Conservation (phyloP, 2,329 filamentous ascomycete species). For the Ophiosphaerella narmari region DNA sequence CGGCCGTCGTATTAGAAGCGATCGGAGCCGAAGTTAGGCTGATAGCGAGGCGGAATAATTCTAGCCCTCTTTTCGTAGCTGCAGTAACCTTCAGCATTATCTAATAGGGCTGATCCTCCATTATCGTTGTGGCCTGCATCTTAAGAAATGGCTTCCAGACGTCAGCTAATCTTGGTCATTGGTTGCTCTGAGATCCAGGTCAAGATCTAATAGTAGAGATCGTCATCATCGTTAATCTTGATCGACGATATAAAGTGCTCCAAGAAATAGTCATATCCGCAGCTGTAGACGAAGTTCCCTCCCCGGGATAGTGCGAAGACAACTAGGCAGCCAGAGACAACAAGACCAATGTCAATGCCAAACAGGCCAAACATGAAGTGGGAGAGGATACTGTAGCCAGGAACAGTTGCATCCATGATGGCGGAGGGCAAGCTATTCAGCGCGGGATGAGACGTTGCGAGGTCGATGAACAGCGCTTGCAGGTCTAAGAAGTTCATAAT, state of each 20-base stretch:
- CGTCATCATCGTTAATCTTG: slow-evolving; percentile 52
- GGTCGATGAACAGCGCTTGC: slow-evolving; percentile 17
- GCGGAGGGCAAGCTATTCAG: slow-evolving; percentile 49
- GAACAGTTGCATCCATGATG: slow-evolving; percentile 56
- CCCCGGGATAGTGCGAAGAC: slow-evolving; percentile 48
- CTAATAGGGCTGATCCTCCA: slow-evolving; percentile 37
- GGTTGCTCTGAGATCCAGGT: slow-evolving; percentile 29
- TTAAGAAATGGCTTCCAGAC: slow-evolving; percentile 49
- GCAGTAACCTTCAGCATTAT: slow-evolving; percentile 50
- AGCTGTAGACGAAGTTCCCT: slow-evolving; percentile 42
- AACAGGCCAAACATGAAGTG: slow-evolving; percentile 48
- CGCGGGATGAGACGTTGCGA: slow-evolving; percentile 17
- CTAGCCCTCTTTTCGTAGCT: slow-evolving; percentile 57
- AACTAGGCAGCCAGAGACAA: slow-evolving; percentile 51
- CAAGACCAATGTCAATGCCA: slow-evolving; percentile 55
- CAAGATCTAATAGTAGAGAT: slow-evolving; percentile 51
- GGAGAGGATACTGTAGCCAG: slow-evolving; percentile 55
- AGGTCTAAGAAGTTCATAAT: slow-evolving; percentile 31
- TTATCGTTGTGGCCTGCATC: slow-evolving; percentile 42
- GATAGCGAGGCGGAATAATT: slow-evolving; percentile 54
- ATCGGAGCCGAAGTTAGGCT: slow-evolving; percentile 55
- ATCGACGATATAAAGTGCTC: slow-evolving; percentile 49
- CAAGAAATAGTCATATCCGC: slow-evolving; percentile 37
- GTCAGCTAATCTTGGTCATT: slow-evolving; percentile 44
- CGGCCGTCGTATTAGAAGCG: slow-evolving; percentile 51